Conservation (phyloP, 2,329 filamentous ascomycete species). For the Albifimbria verrucaria region DNA sequence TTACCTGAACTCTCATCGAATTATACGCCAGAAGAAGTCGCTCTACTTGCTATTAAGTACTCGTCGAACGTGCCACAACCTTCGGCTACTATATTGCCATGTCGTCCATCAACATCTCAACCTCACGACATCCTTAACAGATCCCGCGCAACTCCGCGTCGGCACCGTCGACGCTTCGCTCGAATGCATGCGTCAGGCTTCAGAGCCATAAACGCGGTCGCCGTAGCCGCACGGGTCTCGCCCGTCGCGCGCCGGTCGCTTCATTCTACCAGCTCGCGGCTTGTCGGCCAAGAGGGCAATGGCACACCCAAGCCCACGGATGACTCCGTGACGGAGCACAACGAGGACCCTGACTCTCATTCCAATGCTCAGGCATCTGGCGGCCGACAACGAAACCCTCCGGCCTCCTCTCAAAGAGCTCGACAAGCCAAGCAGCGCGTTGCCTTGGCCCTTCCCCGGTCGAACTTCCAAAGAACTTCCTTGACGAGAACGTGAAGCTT, state of each 20-base stretch:
- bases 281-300: constrained; percentile 11
- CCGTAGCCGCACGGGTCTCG: constrained; percentile 13
- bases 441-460: constrained; percentile 45
- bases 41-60: too few relatives aligned
- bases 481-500: constrained; percentile 44
- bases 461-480: constrained; percentile 55
- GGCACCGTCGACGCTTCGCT: constrained; percentile 17
- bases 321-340: constrained; percentile 16
- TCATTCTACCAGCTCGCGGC: constrained; percentile 16
- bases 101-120: too few relatives aligned
- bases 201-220: constrained; percentile 23
- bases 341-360: constrained; percentile 22
- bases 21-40: too few relatives aligned
- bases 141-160: constrained; percentile 1
- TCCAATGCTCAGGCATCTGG: constrained; percentile 21
- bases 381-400: constrained; percentile 22
- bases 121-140: not conserved
- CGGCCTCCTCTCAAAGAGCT: constrained; percentile 22
- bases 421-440: constrained; percentile 28
- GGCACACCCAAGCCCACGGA: constrained; percentile 24
- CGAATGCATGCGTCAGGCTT: constrained; percentile 28
- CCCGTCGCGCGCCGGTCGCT: constrained; percentile 17
- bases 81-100: too few relatives aligned
- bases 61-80: not conserved
- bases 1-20: too few relatives aligned